A percentile compares a stretch with the other conserved stretches of the same genome.
phyloP scores from a whole-genome alignment of 768 basidiomycete species.

The Tulasnella sp. region DNA sequence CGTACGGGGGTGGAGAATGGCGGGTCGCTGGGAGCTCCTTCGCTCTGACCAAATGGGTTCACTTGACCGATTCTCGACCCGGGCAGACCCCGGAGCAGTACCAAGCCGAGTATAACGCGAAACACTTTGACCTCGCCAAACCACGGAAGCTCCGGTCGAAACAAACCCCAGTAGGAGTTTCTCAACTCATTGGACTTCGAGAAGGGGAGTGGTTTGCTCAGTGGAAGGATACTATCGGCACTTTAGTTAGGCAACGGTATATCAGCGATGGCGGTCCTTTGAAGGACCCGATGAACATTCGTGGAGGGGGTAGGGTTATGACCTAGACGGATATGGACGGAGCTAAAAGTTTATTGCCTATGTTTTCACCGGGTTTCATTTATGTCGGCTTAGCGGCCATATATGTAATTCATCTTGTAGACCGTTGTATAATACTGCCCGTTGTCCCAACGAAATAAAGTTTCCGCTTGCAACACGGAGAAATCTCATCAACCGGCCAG shows the following conservation, averaged over 20 bases:
- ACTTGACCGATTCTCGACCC: conserved; percentile 29
- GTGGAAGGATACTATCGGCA: conserved; percentile 68
- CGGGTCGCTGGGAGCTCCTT: conserved; percentile 24
- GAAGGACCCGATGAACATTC: conserved; percentile 24
- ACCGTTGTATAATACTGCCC: not conserved
- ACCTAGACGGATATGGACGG: conserved; percentile 19
- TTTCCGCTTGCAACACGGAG: not conserved
- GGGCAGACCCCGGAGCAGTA: conserved; percentile 28
- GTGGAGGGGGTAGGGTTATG: not conserved
- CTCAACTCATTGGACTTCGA: conserved; percentile 51
- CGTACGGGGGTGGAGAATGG: conserved; percentile 69
- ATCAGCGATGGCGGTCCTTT: conserved; percentile 14
- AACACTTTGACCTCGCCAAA: not conserved
- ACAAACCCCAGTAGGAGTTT: conserved; percentile 38
- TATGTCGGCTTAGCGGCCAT: not conserved
- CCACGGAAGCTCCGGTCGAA: conserved; percentile 17
- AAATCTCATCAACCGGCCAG: not conserved
- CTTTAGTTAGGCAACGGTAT: conserved; percentile 47
- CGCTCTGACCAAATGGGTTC: conserved; percentile 25
- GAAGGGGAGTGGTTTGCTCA: conserved; percentile 77
- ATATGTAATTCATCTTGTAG: not conserved
- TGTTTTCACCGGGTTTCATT: not conserved
- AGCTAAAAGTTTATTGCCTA: not conserved
- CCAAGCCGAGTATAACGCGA: not conserved
- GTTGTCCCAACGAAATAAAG: not conserved